phyloP scores from a whole-genome alignment of 352 stramenopile genomes.

The Elongisporangium undulatum region DNA sequence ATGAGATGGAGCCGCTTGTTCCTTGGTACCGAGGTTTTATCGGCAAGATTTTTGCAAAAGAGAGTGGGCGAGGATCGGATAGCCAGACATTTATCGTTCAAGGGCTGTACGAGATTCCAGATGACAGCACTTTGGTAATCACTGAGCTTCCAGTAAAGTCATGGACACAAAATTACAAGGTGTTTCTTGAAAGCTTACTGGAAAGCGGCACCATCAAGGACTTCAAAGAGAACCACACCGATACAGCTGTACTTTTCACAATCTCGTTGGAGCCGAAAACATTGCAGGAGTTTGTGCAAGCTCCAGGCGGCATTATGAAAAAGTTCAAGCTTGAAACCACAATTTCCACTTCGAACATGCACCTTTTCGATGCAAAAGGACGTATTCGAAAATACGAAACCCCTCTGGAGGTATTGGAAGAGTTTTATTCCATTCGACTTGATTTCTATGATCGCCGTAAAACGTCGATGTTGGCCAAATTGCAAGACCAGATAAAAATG shows the following conservation, averaged over 20 bases:
- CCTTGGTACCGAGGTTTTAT: constrained; percentile 93
- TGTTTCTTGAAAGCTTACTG: constrained; percentile 89
- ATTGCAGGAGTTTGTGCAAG: constrained; percentile 64
- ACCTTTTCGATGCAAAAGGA: constrained; percentile 91
- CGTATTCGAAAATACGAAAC: constrained; percentile 93
- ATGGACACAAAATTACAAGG: constrained; percentile 98
- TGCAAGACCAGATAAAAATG: constrained; percentile 88
- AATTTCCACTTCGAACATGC: constrained; percentile 96
- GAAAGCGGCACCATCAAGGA: constrained; percentile 87
- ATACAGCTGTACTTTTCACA: constrained; percentile 91
- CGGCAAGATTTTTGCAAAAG: constrained; percentile 84
- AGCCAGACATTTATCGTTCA: constrained; percentile 80
- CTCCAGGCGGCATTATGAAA: constrained; percentile 85
- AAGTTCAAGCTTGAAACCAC: constrained; percentile 95
- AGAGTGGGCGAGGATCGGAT: constrained; percentile 35
- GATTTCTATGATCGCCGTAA: constrained; percentile 94
- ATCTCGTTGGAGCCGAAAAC: constrained; percentile 73
- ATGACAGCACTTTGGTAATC: constrained; percentile 91
- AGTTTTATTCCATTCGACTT: constrained; percentile 92
- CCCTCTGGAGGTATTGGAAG: constrained; percentile 91
- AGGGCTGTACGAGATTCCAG: constrained; percentile 72
- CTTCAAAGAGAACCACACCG: constrained; percentile 92
- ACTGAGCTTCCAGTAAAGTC: constrained; percentile 94
- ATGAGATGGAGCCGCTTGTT: constrained; percentile 54
- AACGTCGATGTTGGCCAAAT: constrained; percentile 73